These are phyloP conservation scores for Serendipita sp. DNA, from an alignment of 768 basidiomycete genomes.

Conservation along the genomic window DNA sequence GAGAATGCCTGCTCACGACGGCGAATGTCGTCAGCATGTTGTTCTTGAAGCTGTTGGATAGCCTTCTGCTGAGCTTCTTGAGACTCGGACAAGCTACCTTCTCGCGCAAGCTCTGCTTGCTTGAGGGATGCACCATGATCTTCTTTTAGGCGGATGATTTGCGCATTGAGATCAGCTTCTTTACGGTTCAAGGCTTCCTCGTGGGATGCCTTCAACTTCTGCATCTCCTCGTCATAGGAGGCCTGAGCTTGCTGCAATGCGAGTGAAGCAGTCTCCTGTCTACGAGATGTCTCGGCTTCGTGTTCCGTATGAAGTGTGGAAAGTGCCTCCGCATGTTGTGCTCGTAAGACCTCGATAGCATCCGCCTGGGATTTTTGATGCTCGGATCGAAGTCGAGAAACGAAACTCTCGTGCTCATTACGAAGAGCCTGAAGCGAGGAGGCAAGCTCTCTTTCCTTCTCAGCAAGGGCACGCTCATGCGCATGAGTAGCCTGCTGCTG, in stretches of 20 bases:
- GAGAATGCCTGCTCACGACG: constrained; percentile 50
- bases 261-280: neutral
- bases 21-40: constrained; percentile 48
- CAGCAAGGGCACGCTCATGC: constrained; percentile 40
- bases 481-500: constrained; percentile 40
- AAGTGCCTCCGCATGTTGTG: constrained; percentile 1
- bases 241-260: constrained; percentile 10
- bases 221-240: constrained; percentile 12
- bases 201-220: constrained; percentile 13
- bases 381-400: constrained; percentile 60
- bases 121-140: constrained; percentile 63
- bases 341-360: constrained; percentile 8
- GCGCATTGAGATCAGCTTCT: constrained; percentile 40
- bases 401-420: constrained; percentile 67
- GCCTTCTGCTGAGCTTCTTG: constrained; percentile 47
- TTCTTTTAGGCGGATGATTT: constrained; percentile 54
- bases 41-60: constrained; percentile 53
- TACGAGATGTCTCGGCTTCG: neutral
- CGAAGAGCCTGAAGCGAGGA: constrained; percentile 49
- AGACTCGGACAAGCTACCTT: constrained; percentile 61
- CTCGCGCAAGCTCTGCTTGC: constrained; percentile 57
- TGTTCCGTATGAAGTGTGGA: neutral
- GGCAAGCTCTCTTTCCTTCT: constrained; percentile 44
- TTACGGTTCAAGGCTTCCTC: constrained; percentile 43
- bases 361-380: constrained; percentile 27